Evolutionary conservation across 768 basidiomycete genomes (phyloP), one percentile per base, ranked within the genome.

Genomic region (Asterophora lycoperdoides): DNA sequence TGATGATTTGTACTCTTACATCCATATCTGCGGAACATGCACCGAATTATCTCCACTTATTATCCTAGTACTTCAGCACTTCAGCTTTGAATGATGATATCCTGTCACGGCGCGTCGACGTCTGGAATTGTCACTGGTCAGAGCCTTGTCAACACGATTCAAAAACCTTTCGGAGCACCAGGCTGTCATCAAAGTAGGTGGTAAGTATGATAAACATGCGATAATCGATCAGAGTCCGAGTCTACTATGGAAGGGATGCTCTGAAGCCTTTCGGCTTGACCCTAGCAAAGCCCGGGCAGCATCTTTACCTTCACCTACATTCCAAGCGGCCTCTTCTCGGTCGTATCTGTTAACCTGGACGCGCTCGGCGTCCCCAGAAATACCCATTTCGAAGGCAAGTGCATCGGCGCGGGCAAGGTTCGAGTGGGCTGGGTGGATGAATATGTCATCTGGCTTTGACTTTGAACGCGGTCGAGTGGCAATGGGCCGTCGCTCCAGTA

Each of bases 331-430:
- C 28, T 64, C 68, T 2, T 71, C 72, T 15, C 64, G 60, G 4
- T 61, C 51, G 37, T 67, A 69, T 30, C 54, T 63, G 53, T 69
- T 64, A 8, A 64, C 71, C 47, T 69, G 64, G 5, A 76, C 77
- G 18, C 68, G 66, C 30, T 81, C 77, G 7, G 78, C 75, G 49
- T 76, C 72, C 17, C 73, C 69, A 3, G 63, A 63, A 14, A 83
- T 51, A 18, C 81, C 83, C 28, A 82, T 64, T 56, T 79, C 73
- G 39, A 77, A 61, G 0, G 81, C 81, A n/a, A 66, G 72, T 8
- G 77, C 80, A 50, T 86, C 83, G 2, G 84, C 84, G 30, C 84
- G 80, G 5, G 81, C 82, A 52, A 83, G 57, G 58, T 84, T 84
- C 32, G 82, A 84, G 36, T 81, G 62, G 36, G 63, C 64, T 2